Evolutionary conservation across 768 basidiomycete species (phyloP), one percentile per base, ranked within the genome.

Genomic region (Zangia roseola): DNA sequence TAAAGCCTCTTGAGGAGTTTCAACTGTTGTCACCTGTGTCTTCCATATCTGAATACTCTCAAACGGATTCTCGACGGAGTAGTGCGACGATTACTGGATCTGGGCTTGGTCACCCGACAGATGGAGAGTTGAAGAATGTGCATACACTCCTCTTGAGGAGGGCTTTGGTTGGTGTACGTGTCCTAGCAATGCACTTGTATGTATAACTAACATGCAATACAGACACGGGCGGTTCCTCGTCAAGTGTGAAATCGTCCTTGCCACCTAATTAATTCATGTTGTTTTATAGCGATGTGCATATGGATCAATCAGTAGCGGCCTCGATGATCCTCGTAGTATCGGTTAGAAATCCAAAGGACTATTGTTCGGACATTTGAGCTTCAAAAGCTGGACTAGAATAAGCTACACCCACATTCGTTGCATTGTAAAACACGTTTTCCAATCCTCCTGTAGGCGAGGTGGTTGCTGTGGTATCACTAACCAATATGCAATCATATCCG

Each of bases 401-500:
- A 25, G 34, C 37, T 36, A 36, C 25, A 67, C 80, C 63, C 55
- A 83, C 81, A 54, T 78, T 78, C 10, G 65, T 70, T 28, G 75
- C 66, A 56, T 86, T 86, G 53, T 82, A 71, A n/a, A 81, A 62
- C 6, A 85, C 71, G 51, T 77, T 86, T 51, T 79, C 77, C 41
- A 78, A 69, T 5, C 75, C 82, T 25, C 80, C 80, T 6, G 68
- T 60, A 2, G 83, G 82, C 8, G 81, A 81, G 4, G 81, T 80
- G 6, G 85, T 86, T n/a, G 80, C 84, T 16, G 76, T 79, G 43
- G 72, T 73, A 54, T 86, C 84, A 45, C 74, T 61, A 9, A 86
- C 69, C 8, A 82, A 61, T 46, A 86, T 69, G 55, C 78, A 79
- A 55, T 85, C 83, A 57, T 85, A 85, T 12, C 84, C 84, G 33